phyloP scores from a whole-genome alignment of 1,139 yeast species.

The Sugiyamaella paludigena region DNA sequence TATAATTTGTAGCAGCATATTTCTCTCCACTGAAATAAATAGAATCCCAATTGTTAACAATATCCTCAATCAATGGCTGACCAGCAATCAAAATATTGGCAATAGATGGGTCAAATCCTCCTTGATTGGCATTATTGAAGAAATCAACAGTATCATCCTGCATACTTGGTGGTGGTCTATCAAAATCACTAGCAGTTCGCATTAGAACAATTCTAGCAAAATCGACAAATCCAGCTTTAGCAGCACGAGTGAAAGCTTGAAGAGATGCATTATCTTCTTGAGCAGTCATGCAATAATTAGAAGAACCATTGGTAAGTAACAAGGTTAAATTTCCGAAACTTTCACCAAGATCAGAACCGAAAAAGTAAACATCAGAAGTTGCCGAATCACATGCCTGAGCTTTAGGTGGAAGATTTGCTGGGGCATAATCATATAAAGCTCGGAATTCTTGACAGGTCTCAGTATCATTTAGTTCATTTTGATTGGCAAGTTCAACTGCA shows the following conservation, averaged over 20 bases:
- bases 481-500: constrained; percentile 52
- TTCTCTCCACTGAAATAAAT: constrained; percentile 44
- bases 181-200: constrained; percentile 65
- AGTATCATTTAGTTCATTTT: constrained; percentile 48
- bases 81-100: constrained; percentile 57
- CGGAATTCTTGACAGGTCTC: constrained; percentile 43
- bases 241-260: constrained; percentile 57
- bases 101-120: constrained; percentile 52
- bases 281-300: constrained; percentile 59
- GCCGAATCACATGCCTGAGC: constrained; percentile 57
- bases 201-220: constrained; percentile 56
- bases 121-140: constrained; percentile 51
- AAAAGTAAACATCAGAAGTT: constrained; percentile 61
- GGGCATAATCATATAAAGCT: constrained; percentile 47
- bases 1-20: constrained; percentile 49
- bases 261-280: constrained; percentile 69
- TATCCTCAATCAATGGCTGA: constrained; percentile 53
- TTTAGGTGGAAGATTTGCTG: constrained; percentile 51
- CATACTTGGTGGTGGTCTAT: constrained; percentile 53
- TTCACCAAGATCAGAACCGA: constrained; percentile 52
- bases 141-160: constrained; percentile 47
- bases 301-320: constrained; percentile 58
- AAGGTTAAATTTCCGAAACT: constrained; percentile 49
- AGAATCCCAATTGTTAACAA: constrained; percentile 52
- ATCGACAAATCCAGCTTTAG: constrained; percentile 54